Evolutionary conservation across 2,329 filamentous ascomycete species (phyloP).

Genomic region (Aureobasidium sp.): DNA sequence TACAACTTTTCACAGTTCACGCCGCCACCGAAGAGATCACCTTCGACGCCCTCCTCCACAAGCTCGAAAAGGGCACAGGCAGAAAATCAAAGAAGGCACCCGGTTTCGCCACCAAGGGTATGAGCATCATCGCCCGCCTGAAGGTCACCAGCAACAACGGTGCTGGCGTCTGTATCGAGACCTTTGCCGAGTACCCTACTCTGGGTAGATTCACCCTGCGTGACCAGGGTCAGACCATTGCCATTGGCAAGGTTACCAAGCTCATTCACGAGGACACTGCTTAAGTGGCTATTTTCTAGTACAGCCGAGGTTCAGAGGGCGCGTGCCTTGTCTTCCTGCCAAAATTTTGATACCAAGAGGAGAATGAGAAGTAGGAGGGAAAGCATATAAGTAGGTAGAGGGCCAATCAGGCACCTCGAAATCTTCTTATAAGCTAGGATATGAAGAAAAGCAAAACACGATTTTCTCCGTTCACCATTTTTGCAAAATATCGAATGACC

Average conservation of each 20-base stretch:
- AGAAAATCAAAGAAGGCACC: constrained; percentile 91
- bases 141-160: constrained; percentile 71
- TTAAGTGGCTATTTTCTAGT: not conserved
- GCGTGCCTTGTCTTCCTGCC: not conserved
- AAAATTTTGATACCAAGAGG: not conserved
- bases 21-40: constrained; percentile 97
- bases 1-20: constrained; percentile 53
- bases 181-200: constrained; percentile 93
- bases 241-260: constrained; percentile 98
- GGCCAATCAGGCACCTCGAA: not conserved
- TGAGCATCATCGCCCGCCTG: constrained; percentile 85
- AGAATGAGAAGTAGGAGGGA: not conserved
- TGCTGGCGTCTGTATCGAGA: constrained; percentile 84
- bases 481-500: too few relatives aligned
- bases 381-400: not conserved
- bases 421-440: not conserved
- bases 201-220: constrained; percentile 79
- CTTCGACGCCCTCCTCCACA: constrained; percentile 80
- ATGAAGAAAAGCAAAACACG: not conserved
- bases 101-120: constrained; percentile 75
- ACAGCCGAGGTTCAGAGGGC: not conserved
- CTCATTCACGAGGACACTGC: constrained; percentile 49
- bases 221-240: constrained; percentile 88
- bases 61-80: constrained; percentile 87
- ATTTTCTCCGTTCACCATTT: not conserved